Evolutionary conservation across 1,284 basidiomycete genomes (phyloP).

Genomic region (Apiotrichum laibachii): DNA sequence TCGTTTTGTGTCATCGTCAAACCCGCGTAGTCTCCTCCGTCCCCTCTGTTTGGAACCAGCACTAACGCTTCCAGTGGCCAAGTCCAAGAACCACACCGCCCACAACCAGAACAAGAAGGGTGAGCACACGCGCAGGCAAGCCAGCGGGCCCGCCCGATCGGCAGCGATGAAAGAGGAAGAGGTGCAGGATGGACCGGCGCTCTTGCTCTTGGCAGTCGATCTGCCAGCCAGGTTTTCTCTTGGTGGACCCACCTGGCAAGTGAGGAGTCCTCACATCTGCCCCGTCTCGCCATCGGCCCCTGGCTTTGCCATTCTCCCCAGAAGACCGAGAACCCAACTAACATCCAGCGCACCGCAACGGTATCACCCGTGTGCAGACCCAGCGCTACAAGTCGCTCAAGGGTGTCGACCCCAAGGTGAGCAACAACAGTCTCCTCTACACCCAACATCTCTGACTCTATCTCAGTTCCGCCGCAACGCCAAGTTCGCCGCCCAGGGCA

Average conservation of each 20-base stretch:
- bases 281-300: no score
- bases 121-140: conserved; percentile 19
- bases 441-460: background rate
- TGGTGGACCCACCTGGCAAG: no score
- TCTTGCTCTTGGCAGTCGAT: no score
- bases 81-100: conserved; percentile 60
- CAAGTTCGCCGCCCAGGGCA: conserved; percentile 51
- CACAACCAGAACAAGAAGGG: conserved; percentile 76
- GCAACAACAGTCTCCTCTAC: conserved; percentile 12
- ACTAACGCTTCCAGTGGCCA: conserved; percentile 50
- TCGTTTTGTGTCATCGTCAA: no score
- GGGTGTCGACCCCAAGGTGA: conserved; percentile 64
- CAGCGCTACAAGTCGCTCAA: conserved; percentile 78
- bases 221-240: no score
- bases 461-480: conserved; percentile 54
- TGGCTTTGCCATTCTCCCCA: no score
- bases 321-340: background rate
- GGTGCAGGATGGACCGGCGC: no score
- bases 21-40: no score
- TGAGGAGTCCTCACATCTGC: no score
- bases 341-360: conserved; percentile 83
- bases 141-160: no score
- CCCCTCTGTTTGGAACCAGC: no score
- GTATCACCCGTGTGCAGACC: conserved; percentile 78
- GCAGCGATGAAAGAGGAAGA: no score